Percentiles rank a stretch among this genome's conserved stretches.
Evolutionary conservation across 2,329 filamentous ascomycete species (phyloP).

Genomic region (Aureobasidium sp.): DNA sequence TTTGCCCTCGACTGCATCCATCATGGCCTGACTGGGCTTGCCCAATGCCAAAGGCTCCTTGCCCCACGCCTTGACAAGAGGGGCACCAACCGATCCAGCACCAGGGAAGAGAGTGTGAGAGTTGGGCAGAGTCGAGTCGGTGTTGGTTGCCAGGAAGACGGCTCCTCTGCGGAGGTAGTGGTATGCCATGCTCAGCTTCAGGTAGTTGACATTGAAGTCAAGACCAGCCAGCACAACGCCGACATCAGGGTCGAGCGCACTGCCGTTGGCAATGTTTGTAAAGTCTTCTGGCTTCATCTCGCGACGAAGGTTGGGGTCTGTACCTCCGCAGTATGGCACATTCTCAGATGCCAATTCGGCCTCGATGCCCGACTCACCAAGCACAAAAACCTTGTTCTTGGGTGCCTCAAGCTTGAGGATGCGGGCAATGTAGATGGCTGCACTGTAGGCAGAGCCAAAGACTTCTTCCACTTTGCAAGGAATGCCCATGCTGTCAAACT

Average conservation of each 20-base stretch:
- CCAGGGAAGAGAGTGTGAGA: slow-evolving; percentile 81
- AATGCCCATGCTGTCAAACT: slow-evolving; percentile 75
- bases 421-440: slow-evolving; percentile 89
- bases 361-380: slow-evolving; percentile 88
- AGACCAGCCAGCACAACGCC: slow-evolving; percentile 82
- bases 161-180: slow-evolving; percentile 81
- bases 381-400: slow-evolving; percentile 88
- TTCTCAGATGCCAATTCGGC: slow-evolving; percentile 74
- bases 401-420: slow-evolving; percentile 71
- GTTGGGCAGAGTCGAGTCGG: slow-evolving; percentile 80
- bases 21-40: slow-evolving; percentile 97
- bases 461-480: slow-evolving; percentile 77
- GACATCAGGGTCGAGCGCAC: slow-evolving; percentile 78
- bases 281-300: slow-evolving; percentile 79
- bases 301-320: slow-evolving; percentile 67
- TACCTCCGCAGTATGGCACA: slow-evolving; percentile 75
- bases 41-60: slow-evolving; percentile 70
- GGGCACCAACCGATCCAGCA: slow-evolving; percentile 73
- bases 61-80: slow-evolving; percentile 56
- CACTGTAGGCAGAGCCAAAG: slow-evolving; percentile 91
- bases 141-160: slow-evolving; percentile 85
- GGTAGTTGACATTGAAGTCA: slow-evolving; percentile 92
- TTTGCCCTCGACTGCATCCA: slow-evolving; percentile 96
- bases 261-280: slow-evolving; percentile 59
- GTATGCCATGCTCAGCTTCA: slow-evolving; percentile 77